Evolutionary conservation across 495 filamentous ascomycete genomes (phyloP), one percentile per base, ranked within the genome.

Genomic region (Xylaria castorea): DNA sequence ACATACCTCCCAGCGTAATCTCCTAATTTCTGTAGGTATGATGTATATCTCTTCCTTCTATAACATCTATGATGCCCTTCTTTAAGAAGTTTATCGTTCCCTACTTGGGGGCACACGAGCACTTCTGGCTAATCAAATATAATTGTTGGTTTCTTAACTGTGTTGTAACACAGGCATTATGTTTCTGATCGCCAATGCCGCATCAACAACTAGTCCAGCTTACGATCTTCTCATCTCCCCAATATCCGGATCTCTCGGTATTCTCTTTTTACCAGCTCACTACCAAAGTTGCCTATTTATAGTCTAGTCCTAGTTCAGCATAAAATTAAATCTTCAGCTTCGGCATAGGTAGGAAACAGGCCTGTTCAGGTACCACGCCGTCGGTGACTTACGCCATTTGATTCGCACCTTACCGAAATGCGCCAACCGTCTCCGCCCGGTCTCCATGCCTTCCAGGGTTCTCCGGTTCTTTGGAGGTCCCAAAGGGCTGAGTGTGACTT

Each of bases 391-490:
- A 51, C 16, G 44, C 64, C 18, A 38, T 53, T 25, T 66, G 40
- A 50, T 66, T 66, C 27, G 61, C 44, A 36, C 36, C 30, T 42
- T 68, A 50, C 36, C 48, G 61, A 42, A 57, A 53, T 53, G 7
- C 12, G 6, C 60, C 4, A 40, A 27, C 55, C 20, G 22, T 66
- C 27, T n/a, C 60, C 44, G 34, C 44, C 9, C 32, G 27, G 60
- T 22, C 46, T 68, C 25, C 55, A 48, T 50, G 34, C 14, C 61
- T 62, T 65, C 20, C 60, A 64, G 67, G 51, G 25, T 61, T 71
- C 58, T 71, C 66, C 48, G 50, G 48, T 42, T 68, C 65, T 68
- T 65, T 36, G 46, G 55, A 68, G n/a, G 46, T 58, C 27, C 64
- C 44, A 27, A 34, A 34, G 64, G 64, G 30, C 46, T 61, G 57